A percentile compares a stretch with the other conserved stretches of the same genome.
phyloP scores from a whole-genome alignment of 495 filamentous ascomycete genomes.

The Penicillium herquei region DNA sequence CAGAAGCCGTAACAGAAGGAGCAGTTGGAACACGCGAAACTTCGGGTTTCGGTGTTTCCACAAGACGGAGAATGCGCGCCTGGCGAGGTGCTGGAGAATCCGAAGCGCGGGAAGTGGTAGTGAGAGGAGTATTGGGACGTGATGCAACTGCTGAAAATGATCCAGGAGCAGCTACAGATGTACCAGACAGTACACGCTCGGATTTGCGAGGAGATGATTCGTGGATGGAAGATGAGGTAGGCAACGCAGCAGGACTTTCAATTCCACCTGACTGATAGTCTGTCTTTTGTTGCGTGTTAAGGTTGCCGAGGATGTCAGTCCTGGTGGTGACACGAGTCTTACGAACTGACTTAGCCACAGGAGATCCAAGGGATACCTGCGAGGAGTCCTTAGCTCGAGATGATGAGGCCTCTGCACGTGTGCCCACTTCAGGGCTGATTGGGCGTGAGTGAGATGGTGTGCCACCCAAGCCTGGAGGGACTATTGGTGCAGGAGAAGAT shows the following conservation, averaged over 20 bases:
- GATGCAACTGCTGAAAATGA: conserved; percentile 26
- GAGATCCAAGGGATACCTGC: conserved; percentile 44
- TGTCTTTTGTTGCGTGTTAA: too few relatives aligned
- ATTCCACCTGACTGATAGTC: too few relatives aligned
- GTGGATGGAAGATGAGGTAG: conserved; percentile 20
- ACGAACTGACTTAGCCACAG: conserved; percentile 36
- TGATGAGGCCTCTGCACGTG: conserved; percentile 7
- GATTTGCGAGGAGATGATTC: conserved; percentile 21
- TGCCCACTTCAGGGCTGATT: conserved; percentile 20
- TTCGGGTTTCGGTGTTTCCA: conserved; percentile 71
- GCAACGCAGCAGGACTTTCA: too few relatives aligned
- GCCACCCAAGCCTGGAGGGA: conserved; percentile 34
- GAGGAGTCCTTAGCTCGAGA: conserved; percentile 35
- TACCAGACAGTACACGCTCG: conserved; percentile 21
- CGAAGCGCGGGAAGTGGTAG: conserved; percentile 40
- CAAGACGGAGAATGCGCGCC: conserved; percentile 62
- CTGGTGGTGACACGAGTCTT: conserved; percentile 31
- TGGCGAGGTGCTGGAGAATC: conserved; percentile 49
- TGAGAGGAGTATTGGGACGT: conserved; percentile 40
- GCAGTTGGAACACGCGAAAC: conserved; percentile 40
- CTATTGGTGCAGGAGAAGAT: conserved; percentile 29
- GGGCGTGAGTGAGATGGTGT: conserved; percentile 28
- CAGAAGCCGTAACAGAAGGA: conserved; percentile 40
- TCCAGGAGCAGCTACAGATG: conserved; percentile 15
- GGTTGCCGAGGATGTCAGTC: conserved; percentile 21